Conservation (phyloP, 2,329 filamentous ascomycete species). For the Pseudogymnoascus sp. region DNA sequence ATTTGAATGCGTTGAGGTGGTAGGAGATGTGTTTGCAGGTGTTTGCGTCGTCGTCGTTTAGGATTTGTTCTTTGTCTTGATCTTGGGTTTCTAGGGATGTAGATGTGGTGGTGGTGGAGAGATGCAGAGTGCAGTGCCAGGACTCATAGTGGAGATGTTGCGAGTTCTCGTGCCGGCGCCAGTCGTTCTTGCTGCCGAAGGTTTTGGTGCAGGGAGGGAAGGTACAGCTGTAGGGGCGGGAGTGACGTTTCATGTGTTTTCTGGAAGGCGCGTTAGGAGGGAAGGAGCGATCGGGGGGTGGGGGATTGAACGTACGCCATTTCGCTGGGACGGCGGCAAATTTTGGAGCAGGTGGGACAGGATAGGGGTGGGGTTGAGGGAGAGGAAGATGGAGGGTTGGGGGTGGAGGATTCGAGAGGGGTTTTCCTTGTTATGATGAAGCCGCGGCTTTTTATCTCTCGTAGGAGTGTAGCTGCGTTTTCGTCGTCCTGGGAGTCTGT, state of each 20-base stretch:
- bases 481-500: background rate
- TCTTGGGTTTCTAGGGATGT: slow-evolving; percentile 1
- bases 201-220: slow-evolving; percentile 58
- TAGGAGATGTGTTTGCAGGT: slow-evolving; percentile 45
- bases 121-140: slow-evolving; percentile 57
- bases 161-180: slow-evolving; percentile 80
- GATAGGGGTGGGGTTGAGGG: slow-evolving; percentile 20
- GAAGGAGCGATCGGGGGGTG: background rate
- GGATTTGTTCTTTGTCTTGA: slow-evolving; percentile 17
- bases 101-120: slow-evolving; percentile 12
- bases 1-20: slow-evolving; percentile 49
- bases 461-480: background rate
- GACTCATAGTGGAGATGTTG: slow-evolving; percentile 66
- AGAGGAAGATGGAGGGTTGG: slow-evolving; percentile 10
- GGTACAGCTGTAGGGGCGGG: slow-evolving; percentile 75
- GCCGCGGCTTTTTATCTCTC: background rate
- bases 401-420: background rate
- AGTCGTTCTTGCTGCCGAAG: slow-evolving; percentile 92
- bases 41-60: slow-evolving; percentile 37
- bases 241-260: slow-evolving; percentile 79
- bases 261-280: slow-evolving; percentile 34
- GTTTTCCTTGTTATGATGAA: slow-evolving; percentile 1
- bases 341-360: slow-evolving; percentile 23
- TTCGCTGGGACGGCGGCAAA: slow-evolving; percentile 45
- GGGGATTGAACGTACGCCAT: slow-evolving; percentile 41